Evolutionary conservation across 1,139 yeast species (phyloP).

Genomic region (Pichia sp.): DNA sequence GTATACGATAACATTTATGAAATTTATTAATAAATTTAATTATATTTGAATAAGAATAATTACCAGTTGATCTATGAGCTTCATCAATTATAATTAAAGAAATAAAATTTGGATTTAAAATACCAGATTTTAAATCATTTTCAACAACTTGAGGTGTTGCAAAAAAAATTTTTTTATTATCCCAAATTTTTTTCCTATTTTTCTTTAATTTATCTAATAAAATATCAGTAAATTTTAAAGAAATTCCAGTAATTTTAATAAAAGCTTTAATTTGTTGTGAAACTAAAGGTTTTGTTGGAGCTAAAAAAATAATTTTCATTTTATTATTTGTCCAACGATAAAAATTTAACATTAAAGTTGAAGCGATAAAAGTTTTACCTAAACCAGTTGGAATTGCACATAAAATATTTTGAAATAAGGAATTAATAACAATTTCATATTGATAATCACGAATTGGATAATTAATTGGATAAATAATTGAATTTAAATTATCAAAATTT

Average conservation of each 20-base stretch:
- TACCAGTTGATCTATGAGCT: slow-evolving; percentile 90
- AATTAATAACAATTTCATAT: slow-evolving; percentile 63
- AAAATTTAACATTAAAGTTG: slow-evolving; percentile 87
- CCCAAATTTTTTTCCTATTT: slow-evolving; percentile 71
- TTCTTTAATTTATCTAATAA: slow-evolving; percentile 63
- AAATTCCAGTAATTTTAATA: slow-evolving; percentile 78
- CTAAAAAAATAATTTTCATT: slow-evolving; percentile 77
- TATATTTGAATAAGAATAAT: slow-evolving; percentile 81
- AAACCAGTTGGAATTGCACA: slow-evolving; percentile 96
- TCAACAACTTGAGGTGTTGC: slow-evolving; percentile 97
- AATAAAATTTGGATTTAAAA: slow-evolving; percentile 65
- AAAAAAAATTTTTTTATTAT: slow-evolving; percentile 69
- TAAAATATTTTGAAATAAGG: slow-evolving; percentile 66
- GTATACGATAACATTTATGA: slow-evolving; percentile 59
- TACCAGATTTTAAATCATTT: slow-evolving; percentile 73
- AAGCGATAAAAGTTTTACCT: slow-evolving; percentile 95
- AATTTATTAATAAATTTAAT: slow-evolving; percentile 49
- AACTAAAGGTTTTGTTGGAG: slow-evolving; percentile 96
- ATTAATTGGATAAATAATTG: slow-evolving; percentile 80
- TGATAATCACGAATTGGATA: slow-evolving; percentile 83
- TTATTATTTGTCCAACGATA: slow-evolving; percentile 74
- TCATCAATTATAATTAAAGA: slow-evolving; percentile 84
- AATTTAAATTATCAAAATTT: slow-evolving; percentile 34
- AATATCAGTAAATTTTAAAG: slow-evolving; percentile 69
- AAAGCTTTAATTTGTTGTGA: slow-evolving; percentile 97